These are phyloP conservation scores for Arachis stenosperma DNA, from an alignment of 306 rosid species.

Conservation along the genomic window DNA sequence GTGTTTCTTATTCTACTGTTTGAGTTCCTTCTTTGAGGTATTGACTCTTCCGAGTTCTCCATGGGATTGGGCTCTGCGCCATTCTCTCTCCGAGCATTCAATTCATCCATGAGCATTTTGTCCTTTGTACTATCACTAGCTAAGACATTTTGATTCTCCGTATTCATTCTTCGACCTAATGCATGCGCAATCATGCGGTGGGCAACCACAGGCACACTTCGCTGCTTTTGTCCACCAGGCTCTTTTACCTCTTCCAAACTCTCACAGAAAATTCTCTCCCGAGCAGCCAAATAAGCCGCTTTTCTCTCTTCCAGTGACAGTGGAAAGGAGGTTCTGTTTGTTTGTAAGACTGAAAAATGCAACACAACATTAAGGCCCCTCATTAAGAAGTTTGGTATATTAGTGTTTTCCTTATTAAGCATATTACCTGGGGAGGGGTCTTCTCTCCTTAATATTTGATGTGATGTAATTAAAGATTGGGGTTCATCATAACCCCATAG, in stretches of 20 bases:
- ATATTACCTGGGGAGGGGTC: slow-evolving; percentile 69
- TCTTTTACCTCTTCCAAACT: slow-evolving; percentile 58
- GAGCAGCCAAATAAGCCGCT: slow-evolving; percentile 86
- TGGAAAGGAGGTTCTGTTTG: slow-evolving; percentile 48
- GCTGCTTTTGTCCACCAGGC: slow-evolving; percentile 67
- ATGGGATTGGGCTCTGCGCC: slow-evolving; percentile 33
- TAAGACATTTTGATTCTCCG: slow-evolving; percentile 46
- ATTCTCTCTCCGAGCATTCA: slow-evolving; percentile 45
- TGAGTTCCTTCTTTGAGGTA: slow-evolving; percentile 39
- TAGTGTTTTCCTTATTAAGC: slow-evolving; percentile 1
- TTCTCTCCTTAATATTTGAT: slow-evolving; percentile 75
- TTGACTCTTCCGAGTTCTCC: slow-evolving; percentile 42
- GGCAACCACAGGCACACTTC: slow-evolving; percentile 80
- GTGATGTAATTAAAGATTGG: slow-evolving; percentile 59
- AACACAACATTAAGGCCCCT: slow-evolving; percentile 28
- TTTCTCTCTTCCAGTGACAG: slow-evolving; percentile 82
- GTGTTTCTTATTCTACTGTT: slow-evolving; percentile 39
- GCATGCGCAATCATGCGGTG: slow-evolving; percentile 99
- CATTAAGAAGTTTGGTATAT: slow-evolving; percentile 7
- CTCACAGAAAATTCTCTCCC: slow-evolving; percentile 81
- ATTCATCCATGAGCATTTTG: slow-evolving; percentile 39
- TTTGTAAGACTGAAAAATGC: slow-evolving; percentile 49
- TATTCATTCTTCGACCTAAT: slow-evolving; percentile 75
- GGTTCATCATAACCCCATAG: slow-evolving; percentile 80
- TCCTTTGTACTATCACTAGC: slow-evolving; percentile 41